Evolutionary conservation across 148 eudicot genomes (phyloP), one percentile per base, ranked within the genome.

Genomic region (Fagopyrum homotropicum): DNA sequence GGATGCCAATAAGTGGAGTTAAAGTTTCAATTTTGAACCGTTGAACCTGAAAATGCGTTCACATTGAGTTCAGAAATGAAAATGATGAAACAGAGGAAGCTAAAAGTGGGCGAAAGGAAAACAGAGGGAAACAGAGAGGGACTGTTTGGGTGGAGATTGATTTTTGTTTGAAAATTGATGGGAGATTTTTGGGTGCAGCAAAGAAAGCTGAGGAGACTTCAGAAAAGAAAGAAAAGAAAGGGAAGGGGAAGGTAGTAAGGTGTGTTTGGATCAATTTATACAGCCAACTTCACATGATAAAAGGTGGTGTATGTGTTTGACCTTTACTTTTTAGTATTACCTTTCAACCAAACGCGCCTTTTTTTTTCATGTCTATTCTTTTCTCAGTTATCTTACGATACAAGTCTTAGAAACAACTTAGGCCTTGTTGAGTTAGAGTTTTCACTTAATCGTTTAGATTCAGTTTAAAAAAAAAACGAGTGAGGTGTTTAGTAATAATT

Each of bases 261-360:
- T 63, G 45, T 63, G 69, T 63, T 63, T 63, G 69, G 69, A 63
- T 30, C 7, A 11, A 63, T 63, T 63, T 63, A 63, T 63, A 63
- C 4, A 11, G 69, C 40, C 40, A 35, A 35, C 40, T 35, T 35
- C 40, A 35, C 12, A 30, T 61, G 11, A 59, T 19, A 59, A 2
- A 0, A 30, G 5, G 2, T 9, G 69, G 45, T 11, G 16, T 10
- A 11, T 63, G 19, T 16, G 7, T n/a, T 56, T 26, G 14, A 26
- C 30, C 40, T 61, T 26, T 29, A 10, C 43, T 12, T 63, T 49
- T 63, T 63, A 4, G 45, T 6, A 29, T 0, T 9, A 29, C 44
- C 69, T 63, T 30, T 63, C 29, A 30, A 30, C 69, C 69, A 29
- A 63, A 63, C 69, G 26, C 26, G 26, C 26, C 26, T 22, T 22